Conservation (phyloP, 805 yeast genomes). For the Saccharomycopsis capsularis region DNA sequence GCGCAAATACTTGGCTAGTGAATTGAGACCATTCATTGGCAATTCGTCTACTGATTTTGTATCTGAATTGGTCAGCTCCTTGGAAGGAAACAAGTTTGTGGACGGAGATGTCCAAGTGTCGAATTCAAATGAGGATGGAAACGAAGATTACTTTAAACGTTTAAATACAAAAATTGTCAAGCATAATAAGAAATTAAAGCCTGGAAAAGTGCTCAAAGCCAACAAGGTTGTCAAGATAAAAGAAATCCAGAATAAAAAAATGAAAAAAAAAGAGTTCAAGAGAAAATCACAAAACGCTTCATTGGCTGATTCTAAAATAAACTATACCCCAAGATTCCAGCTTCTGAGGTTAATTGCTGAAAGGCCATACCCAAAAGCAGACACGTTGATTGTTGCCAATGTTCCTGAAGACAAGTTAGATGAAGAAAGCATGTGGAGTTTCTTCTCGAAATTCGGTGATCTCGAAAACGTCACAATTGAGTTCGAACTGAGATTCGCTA, state of each 20-base stretch:
- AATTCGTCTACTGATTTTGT: not conserved
- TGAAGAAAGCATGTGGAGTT: conserved; percentile 29
- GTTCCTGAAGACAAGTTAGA: conserved; percentile 37
- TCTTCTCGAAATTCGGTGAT: conserved; percentile 38
- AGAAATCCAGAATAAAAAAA: not conserved
- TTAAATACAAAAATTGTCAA: not conserved
- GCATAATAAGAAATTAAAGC: too few relatives aligned
- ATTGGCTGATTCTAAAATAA: not conserved
- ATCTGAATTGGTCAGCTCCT: not conserved
- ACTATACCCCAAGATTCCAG: conserved; percentile 1
- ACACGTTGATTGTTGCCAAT: conserved; percentile 33
- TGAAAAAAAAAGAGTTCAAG: not conserved
- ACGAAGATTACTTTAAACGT: not conserved
- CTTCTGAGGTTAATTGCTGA: conserved; percentile 11
- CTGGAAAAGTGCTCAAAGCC: not conserved
- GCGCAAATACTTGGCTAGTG: not conserved
- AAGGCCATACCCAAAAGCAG: conserved; percentile 19
- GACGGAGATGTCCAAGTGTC: too few relatives aligned
- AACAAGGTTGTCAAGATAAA: not conserved
- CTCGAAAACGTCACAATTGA: conserved; percentile 29
- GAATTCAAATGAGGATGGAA: too few relatives aligned
- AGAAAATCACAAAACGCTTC: not conserved
- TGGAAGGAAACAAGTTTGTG: not conserved
- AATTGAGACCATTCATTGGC: not conserved
- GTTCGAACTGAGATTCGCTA: conserved; percentile 29